phyloP scores from a whole-genome alignment of 164 flowering plant species.

The Aristolochia californica region DNA sequence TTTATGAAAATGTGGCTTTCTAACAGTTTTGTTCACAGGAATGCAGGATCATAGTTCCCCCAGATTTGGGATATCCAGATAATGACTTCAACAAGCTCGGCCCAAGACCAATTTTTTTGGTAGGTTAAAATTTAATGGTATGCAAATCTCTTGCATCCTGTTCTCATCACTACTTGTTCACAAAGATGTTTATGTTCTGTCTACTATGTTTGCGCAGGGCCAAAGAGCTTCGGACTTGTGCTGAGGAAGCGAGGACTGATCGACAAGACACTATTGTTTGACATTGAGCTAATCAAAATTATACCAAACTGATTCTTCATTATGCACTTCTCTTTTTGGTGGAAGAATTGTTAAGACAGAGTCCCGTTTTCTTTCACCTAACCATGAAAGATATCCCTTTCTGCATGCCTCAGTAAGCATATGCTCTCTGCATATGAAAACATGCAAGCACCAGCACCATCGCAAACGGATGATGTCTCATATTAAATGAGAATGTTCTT shows the following conservation, averaged over 20 bases:
- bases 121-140: conserved; percentile 10
- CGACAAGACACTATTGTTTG: conserved; percentile 90
- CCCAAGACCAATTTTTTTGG: conserved; percentile 89
- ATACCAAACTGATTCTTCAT: conserved; percentile 32
- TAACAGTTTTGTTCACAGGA: conserved; percentile 19
- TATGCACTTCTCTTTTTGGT: neutral
- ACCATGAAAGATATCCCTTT: too few species aligned
- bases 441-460: neutral
- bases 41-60: conserved; percentile 94
- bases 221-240: conserved; percentile 90
- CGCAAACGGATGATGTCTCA: too few species aligned
- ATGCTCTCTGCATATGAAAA: too few species aligned
- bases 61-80: conserved; percentile 93
- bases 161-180: neutral
- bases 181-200: neutral
- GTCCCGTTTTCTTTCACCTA: too few species aligned
- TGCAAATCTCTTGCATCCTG: neutral
- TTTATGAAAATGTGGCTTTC: neutral
- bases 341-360: neutral
- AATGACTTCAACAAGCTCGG: conserved; percentile 71
- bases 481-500: too few species aligned
- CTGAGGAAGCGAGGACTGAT: conserved; percentile 92
- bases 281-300: conserved; percentile 84
- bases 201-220: conserved; percentile 40
- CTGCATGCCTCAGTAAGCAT: neutral